Percentiles rank a stretch among this genome's conserved stretches.
These are phyloP conservation scores for Fusarium pilosicola DNA, from an alignment of 2,329 filamentous ascomycete species.

Conservation along the genomic window DNA sequence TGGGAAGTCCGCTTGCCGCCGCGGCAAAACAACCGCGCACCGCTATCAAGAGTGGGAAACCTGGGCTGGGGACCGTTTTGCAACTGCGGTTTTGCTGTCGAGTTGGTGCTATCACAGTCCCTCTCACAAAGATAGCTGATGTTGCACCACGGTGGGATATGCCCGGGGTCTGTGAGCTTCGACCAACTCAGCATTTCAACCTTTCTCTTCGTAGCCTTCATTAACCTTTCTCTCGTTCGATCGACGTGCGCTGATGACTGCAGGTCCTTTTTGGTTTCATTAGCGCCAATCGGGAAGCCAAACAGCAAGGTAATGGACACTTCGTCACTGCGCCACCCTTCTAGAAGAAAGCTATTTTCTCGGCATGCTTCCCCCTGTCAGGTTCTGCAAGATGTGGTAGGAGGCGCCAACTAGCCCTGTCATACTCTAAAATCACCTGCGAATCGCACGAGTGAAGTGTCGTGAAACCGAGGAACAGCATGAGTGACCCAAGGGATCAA, in stretches of 20 bases:
- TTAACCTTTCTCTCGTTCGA: constrained; percentile 24
- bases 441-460: constrained; percentile 4
- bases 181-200: constrained; percentile 11
- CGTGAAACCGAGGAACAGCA: constrained; percentile 10
- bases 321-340: constrained; percentile 21
- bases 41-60: constrained; percentile 12
- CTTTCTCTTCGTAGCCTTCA: background rate
- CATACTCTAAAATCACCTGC: constrained; percentile 5
- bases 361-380: constrained; percentile 20
- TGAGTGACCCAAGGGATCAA: constrained; percentile 3
- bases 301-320: constrained; percentile 5
- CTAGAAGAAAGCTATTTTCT: constrained; percentile 38
- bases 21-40: constrained; percentile 29
- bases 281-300: constrained; percentile 2
- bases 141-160: constrained; percentile 29
- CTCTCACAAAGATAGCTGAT: constrained; percentile 16
- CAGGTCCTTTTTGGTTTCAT: constrained; percentile 17
- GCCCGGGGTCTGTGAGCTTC: constrained; percentile 15
- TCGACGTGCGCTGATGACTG: constrained; percentile 12
- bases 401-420: constrained; percentile 11
- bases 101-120: constrained; percentile 20
- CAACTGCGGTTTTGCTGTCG: background rate
- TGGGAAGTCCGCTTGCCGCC: constrained; percentile 30
- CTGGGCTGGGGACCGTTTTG: background rate
- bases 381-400: constrained; percentile 18